Percentiles rank a stretch among this genome's conserved stretches.
Conservation (phyloP, 2,329 filamentous ascomycete genomes). For the Aspergillus aculeatus region DNA sequence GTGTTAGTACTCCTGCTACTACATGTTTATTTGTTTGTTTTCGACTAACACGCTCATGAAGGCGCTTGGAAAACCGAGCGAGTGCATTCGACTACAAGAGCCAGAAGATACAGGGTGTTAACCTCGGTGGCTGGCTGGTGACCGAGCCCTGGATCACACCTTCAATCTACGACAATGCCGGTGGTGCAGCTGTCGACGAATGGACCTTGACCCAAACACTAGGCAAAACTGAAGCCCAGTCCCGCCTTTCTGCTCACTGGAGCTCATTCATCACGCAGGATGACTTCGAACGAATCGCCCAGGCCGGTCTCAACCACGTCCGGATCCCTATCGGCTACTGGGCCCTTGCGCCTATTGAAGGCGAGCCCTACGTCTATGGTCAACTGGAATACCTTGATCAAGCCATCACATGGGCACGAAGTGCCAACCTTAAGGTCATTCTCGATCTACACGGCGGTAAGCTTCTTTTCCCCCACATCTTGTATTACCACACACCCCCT, state of each 20-base stretch:
- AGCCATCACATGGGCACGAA: slow-evolving; percentile 59
- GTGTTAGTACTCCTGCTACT: slow-evolving; percentile 23
- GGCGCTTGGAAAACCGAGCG: slow-evolving; percentile 26
- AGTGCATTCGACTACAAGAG: slow-evolving; percentile 54
- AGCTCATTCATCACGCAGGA: slow-evolving; percentile 55
- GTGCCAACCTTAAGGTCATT: slow-evolving; percentile 61
- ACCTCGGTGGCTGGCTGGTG: slow-evolving; percentile 65
- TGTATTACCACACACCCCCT: background rate
- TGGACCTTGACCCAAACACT: slow-evolving; percentile 53
- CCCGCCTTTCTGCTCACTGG: slow-evolving; percentile 57
- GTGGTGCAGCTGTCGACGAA: slow-evolving; percentile 56
- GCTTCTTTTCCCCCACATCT: slow-evolving; percentile 15
- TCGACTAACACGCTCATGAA: slow-evolving; percentile 8
- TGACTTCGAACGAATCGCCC: slow-evolving; percentile 58
- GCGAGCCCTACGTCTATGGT: slow-evolving; percentile 63
- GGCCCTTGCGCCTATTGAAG: slow-evolving; percentile 55
- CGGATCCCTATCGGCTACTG: slow-evolving; percentile 67
- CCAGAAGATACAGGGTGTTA: slow-evolving; percentile 62
- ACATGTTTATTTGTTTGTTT: background rate
- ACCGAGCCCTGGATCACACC: slow-evolving; percentile 66
- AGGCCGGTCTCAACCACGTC: slow-evolving; percentile 60
- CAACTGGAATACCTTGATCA: slow-evolving; percentile 58
- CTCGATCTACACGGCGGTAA: slow-evolving; percentile 67
- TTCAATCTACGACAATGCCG: slow-evolving; percentile 55
- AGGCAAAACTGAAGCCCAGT: slow-evolving; percentile 49